Evolutionary conservation across 2,329 filamentous ascomycete genomes (phyloP), one percentile per base, ranked within the genome.

Genomic region (Domatiomyces catenatus): DNA sequence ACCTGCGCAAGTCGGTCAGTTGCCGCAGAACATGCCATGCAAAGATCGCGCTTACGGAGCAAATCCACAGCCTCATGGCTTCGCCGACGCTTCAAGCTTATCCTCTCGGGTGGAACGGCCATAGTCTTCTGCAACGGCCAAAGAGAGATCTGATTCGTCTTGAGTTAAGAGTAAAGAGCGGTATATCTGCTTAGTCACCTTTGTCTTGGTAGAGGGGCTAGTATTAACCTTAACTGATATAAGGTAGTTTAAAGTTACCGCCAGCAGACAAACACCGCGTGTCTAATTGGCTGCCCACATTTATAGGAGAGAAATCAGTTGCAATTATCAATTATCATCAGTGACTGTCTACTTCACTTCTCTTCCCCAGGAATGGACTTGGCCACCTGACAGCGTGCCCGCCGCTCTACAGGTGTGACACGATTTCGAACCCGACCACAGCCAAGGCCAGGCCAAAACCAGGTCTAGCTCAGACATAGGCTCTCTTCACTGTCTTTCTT

Each of bases 51-150:
- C 59, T 47, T 70, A 74, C 71, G 72, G 47, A 77, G 64, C 19
- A 71, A 69, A 53, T 78, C 75, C n/a, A 76, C 70, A 2, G 75
- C 74, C 46, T 75, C 73, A 49, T 79, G 75, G 50, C 72, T 70
- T 50, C 75, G 71, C 56, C 75, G 74, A 50, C 76, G 70, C 64
- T 79, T 79, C 60, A 79, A 71, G 20, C 69, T 71, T 48, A 75
- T 72, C 42, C 71, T 67, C 49, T 74, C 71, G 42, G 72, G 72
- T 44, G 71, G 69, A 42, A 70, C 58, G 24, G 70, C 51, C 71
- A 74, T 74, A 18, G 49, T 8, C 12, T 10, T 12, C 12, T 39
- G 15, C 2, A 39, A 12, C 2, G 12, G 15, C 10, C 5, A 15
- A 15, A 39, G 4, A 39, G 32, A 39, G 15, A 15, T 2, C 32